Base-by-base conservation (phyloP, 148 eudicot species). In the Spergularia bocconei region DNA sequence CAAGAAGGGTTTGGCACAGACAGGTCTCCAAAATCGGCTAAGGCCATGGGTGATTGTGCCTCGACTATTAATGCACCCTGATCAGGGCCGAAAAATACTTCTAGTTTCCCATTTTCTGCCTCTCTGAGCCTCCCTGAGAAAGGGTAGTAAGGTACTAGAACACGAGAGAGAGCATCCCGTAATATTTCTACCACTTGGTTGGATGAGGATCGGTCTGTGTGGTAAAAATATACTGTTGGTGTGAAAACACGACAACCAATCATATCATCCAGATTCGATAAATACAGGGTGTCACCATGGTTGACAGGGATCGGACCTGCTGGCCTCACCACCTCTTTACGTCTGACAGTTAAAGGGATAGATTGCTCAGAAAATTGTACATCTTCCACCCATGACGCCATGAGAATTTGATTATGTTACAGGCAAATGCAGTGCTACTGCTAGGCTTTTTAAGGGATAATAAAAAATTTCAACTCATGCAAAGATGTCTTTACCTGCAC, bases 241-340 rank as follows among this genome's bases (percentile, higher is more conserved):
- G 99, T 96, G 71, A 92, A 88, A 75, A 86, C 97, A 4, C 99
- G 96, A 25, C 89, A 79, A 4, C 99, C 98, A 20, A 92, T 80
- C 77, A 92, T 88, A 76, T 92, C 97, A 41, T 96, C 99, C 4
- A 96, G 86, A 78, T 96, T 96, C 0, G 98, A 96, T 48, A 96
- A 97, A 76, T 89, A 91, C 62, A 91, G 93, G 75, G 78, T 75
- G 23, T 92, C 93, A 9, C 87, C 90, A 17, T 69, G 58, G 17
- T 54, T 41, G 17, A 72, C 87, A 16, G 90, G 90, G 64, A 87
- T 85, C 15, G 90, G 82, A 15, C 78, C 78, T 6, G 86, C 78
- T 3, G 98, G 91, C 70, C 71, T 75, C 20, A 95, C 83, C 7
- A 83, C 63, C 20, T 75, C 80, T n/a, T 80, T 70, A 11, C 50